Base-by-base conservation (phyloP, 177 flowering plant genomes). In the Vitis hybrid region DNA sequence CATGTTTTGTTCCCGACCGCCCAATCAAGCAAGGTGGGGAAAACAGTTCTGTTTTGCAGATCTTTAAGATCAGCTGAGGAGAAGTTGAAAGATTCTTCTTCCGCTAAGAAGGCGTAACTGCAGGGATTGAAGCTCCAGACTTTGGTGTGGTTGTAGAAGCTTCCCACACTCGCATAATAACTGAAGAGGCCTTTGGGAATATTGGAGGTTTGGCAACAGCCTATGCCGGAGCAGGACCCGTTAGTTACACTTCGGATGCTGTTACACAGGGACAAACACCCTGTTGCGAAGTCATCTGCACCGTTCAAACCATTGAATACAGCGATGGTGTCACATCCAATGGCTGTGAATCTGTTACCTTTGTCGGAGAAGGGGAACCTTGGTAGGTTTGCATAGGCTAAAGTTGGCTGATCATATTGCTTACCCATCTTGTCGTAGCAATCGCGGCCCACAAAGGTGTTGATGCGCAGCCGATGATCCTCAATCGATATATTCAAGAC, bases 251-350 rank as follows among this genome's bases (percentile, higher is more conserved):
- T 11, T 2, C 15, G 49, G 4, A 46, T 17, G 51, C 32, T 63
- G 27, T 46, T 21, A 24, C 76, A 73, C 1, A 19, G 11, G 1
- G 68, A 27, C 15, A 52, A 18, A 63, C 76, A 73, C 0, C 68
- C 72, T 1, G 63, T 55, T 1, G 59, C 0, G 63, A 54, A 64
- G n/a, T 40, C 35, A 8, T 24, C 8, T 63, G 19, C 9, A 5
- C 49, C 19, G 11, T 35, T 3, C 3, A 15, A 11, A 30, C 64
- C 69, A 1, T 19, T 8, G 40, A 70, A 11, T 4, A 3, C 4
- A 12, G 77, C 73, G 5, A 6, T 3, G 0, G 73, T 70, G 24
- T 69, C 77, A 18, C 77, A 69, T 1, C 77, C 77, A 35, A 74
- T 13, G 10, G 56, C 64, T 8, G 64, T 60, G 35, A 60, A 24